Percentiles rank a stretch among this genome's conserved stretches.
Conservation (phyloP, 148 eudicot genomes). For the Heliamphora exappendiculata region DNA sequence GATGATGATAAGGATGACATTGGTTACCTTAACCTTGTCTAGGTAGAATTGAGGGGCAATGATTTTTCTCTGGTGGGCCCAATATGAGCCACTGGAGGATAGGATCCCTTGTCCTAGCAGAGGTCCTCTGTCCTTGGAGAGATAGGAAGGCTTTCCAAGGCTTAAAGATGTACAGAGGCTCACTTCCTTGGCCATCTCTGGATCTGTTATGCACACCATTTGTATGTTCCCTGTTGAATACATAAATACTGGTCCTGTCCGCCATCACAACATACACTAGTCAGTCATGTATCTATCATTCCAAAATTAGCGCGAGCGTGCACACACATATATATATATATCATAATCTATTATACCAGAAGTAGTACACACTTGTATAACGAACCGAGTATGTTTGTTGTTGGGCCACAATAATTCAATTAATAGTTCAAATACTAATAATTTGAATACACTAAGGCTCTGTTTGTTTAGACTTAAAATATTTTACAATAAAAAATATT, state of each 20-base stretch:
- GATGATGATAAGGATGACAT: not conserved
- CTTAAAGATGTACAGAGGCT: slow-evolving; percentile 30
- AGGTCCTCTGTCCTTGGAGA: slow-evolving; percentile 50
- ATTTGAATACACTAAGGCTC: too few species aligned
- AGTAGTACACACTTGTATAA: too few species aligned
- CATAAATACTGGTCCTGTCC: slow-evolving; percentile 42
- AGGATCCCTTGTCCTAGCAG: slow-evolving; percentile 50
- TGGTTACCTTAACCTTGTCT: slow-evolving; percentile 47
- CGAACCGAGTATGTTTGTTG: not conserved
- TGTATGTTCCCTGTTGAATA: slow-evolving; percentile 53
- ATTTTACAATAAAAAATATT: too few species aligned
- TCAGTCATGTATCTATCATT: not conserved
- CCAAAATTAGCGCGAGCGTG: not conserved
- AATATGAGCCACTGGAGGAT: slow-evolving; percentile 42
- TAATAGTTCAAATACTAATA: too few species aligned
- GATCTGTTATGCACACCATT: slow-evolving; percentile 41
- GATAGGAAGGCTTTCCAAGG: slow-evolving; percentile 50
- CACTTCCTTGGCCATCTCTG: slow-evolving; percentile 51
- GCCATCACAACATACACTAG: not conserved
- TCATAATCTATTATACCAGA: not conserved
- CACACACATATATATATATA: not conserved
- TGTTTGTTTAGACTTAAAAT: too few species aligned
- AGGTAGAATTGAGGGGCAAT: slow-evolving; percentile 55
- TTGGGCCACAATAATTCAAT: not conserved
- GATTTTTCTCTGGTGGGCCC: slow-evolving; percentile 50